A percentile compares a stretch with the other conserved stretches of the same genome.
phyloP scores from a whole-genome alignment of 2,329 filamentous ascomycete species.

The Acarospora socialis region DNA sequence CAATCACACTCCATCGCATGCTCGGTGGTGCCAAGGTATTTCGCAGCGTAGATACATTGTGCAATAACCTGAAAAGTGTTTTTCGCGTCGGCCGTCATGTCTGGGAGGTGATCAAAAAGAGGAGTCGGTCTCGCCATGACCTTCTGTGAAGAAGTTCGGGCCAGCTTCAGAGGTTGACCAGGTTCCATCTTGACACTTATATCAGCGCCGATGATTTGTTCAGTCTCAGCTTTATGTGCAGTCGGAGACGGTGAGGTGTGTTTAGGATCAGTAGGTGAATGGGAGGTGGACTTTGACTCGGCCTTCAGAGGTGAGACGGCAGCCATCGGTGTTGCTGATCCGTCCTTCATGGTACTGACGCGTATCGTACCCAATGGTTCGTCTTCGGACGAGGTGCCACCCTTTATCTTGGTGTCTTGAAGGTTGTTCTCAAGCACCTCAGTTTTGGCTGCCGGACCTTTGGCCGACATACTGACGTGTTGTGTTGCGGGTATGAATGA shows the following conservation, averaged over 20 bases:
- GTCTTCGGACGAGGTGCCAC: slow-evolving; percentile 4
- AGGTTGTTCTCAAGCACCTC: slow-evolving; percentile 4
- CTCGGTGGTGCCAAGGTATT: slow-evolving; percentile 80
- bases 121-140: slow-evolving; percentile 45
- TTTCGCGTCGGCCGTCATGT: slow-evolving; percentile 64
- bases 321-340: background rate
- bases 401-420: slow-evolving; percentile 9
- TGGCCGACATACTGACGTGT: slow-evolving; percentile 5
- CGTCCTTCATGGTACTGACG: background rate
- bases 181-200: slow-evolving; percentile 50
- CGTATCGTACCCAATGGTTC: slow-evolving; percentile 1
- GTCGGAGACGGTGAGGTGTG: slow-evolving; percentile 16
- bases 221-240: slow-evolving; percentile 26
- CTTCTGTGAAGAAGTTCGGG: slow-evolving; percentile 62
- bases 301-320: slow-evolving; percentile 4
- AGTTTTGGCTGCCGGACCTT: slow-evolving; percentile 2
- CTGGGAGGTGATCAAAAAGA: slow-evolving; percentile 60
- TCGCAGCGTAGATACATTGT: slow-evolving; percentile 81
- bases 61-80: slow-evolving; percentile 66
- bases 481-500: background rate
- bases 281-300: slow-evolving; percentile 3
- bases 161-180: slow-evolving; percentile 54
- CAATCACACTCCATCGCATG: slow-evolving; percentile 91
- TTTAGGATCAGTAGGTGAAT: slow-evolving; percentile 9
- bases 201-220: slow-evolving; percentile 44